Evolutionary conservation across 2,329 filamentous ascomycete species (phyloP).

Genomic region (Amauroascus verrucosus): DNA sequence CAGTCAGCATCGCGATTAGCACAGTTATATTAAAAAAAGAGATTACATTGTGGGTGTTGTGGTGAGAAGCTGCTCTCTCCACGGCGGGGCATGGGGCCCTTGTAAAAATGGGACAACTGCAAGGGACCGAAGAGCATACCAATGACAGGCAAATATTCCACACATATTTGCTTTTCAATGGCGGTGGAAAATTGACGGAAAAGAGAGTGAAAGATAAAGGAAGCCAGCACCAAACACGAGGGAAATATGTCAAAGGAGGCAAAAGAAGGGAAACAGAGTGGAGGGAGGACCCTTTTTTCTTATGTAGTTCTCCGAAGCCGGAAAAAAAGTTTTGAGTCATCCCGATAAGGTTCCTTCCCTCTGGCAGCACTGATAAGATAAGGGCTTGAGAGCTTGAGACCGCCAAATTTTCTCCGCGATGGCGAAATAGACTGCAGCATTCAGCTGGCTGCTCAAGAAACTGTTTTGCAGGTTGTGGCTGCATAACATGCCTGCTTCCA

Average conservation of each 20-base stretch:
- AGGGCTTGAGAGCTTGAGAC: neutral
- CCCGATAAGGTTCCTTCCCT: slow-evolving; percentile 3
- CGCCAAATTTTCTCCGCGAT: neutral
- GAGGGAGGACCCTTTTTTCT: neutral
- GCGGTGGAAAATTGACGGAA: slow-evolving; percentile 19
- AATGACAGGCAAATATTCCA: slow-evolving; percentile 93
- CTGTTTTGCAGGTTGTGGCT: too few relatives aligned
- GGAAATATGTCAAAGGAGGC: slow-evolving; percentile 18
- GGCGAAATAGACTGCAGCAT: neutral
- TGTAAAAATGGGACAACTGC: slow-evolving; percentile 9
- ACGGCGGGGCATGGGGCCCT: neutral
- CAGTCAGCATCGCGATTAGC: neutral
- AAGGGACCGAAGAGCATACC: slow-evolving; percentile 46
- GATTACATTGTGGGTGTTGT: neutral
- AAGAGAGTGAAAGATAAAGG: slow-evolving; percentile 12
- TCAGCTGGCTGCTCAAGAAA: too few relatives aligned
- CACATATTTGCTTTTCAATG: slow-evolving; percentile 57
- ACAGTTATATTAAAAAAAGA: neutral
- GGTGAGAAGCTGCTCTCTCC: neutral
- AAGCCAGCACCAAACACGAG: slow-evolving; percentile 20
- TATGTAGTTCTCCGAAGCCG: slow-evolving; percentile 5
- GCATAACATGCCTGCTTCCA: neutral
- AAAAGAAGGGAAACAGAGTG: slow-evolving; percentile 19
- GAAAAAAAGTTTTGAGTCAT: slow-evolving; percentile 15
- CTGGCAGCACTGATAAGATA: slow-evolving; percentile 23